These are phyloP conservation scores for Blastobotrys robertii DNA, from an alignment of 805 yeast genomes.

Conservation along the genomic window DNA sequence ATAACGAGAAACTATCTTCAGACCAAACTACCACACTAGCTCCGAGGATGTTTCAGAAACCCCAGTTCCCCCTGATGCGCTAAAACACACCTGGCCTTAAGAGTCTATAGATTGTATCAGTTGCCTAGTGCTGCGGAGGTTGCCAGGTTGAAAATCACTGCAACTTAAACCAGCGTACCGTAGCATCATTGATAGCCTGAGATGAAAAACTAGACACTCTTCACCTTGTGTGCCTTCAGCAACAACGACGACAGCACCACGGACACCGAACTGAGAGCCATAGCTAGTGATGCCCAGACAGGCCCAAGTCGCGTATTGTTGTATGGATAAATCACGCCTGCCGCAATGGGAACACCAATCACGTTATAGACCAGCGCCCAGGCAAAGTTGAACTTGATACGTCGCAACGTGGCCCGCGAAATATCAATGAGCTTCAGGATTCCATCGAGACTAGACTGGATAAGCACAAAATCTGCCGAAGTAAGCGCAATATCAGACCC, in stretches of 20 bases:
- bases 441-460: conserved; percentile 40
- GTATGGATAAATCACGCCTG: conserved; percentile 80
- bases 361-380: conserved; percentile 83
- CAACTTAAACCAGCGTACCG: no score
- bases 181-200: no score
- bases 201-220: no score
- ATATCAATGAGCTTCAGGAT: conserved; percentile 54
- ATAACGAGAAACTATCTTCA: no score
- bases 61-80: no score
- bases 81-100: no score
- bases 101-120: no score
- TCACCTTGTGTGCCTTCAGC: conserved; percentile 42
- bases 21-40: no score
- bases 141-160: no score
- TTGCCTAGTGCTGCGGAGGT: no score
- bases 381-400: conserved; percentile 71
- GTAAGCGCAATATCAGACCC: conserved; percentile 71
- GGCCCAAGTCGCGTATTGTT: conserved; percentile 68
- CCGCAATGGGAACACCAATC: conserved; percentile 85
- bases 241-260: conserved; percentile 74
- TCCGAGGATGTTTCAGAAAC: no score
- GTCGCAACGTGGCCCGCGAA: conserved; percentile 55
- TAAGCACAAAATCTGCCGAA: conserved; percentile 62
- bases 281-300: conserved; percentile 79
- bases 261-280: conserved; percentile 88